Conservation (phyloP, 331 rosid genomes). For the Malus hybrid region DNA sequence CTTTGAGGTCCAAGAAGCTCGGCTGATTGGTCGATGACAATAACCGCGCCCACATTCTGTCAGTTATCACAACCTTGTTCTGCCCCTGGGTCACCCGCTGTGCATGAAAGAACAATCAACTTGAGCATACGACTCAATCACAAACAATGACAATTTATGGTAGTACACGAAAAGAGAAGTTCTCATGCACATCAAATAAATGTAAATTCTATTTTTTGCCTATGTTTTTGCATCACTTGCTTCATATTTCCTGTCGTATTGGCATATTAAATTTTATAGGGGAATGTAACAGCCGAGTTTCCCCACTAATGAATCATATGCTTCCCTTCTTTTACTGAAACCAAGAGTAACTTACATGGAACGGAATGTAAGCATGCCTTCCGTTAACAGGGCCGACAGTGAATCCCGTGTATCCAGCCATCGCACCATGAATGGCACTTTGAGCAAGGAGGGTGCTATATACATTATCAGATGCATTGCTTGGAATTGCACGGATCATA, state of each 20-base stretch:
- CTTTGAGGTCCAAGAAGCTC: slow-evolving; percentile 31
- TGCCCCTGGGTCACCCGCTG: slow-evolving; percentile 34
- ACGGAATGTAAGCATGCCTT: slow-evolving; percentile 50
- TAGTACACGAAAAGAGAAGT: not conserved
- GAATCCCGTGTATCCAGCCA: slow-evolving; percentile 58
- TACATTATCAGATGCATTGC: slow-evolving; percentile 50
- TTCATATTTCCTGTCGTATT: not conserved
- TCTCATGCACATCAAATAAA: not conserved
- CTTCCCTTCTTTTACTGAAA: not conserved
- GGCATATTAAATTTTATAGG: not conserved
- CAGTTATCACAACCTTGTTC: slow-evolving; percentile 2
- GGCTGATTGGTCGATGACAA: slow-evolving; percentile 50
- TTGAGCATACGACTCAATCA: not conserved
- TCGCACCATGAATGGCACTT: slow-evolving; percentile 49
- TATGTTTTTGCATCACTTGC: not conserved
- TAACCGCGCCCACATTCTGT: slow-evolving; percentile 51
- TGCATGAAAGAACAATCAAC: not conserved
- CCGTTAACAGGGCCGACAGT: slow-evolving; percentile 45
- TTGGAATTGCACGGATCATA: slow-evolving; percentile 14
- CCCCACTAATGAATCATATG: not conserved
- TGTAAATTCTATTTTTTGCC: not conserved
- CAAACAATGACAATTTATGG: not conserved
- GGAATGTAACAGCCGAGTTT: not conserved
- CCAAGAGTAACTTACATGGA: slow-evolving; percentile 28
- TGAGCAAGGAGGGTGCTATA: slow-evolving; percentile 55